Percentiles rank a stretch among this genome's conserved stretches.
Evolutionary conservation across 768 basidiomycete species (phyloP).

Genomic region (Leccinum longicurvipes): DNA sequence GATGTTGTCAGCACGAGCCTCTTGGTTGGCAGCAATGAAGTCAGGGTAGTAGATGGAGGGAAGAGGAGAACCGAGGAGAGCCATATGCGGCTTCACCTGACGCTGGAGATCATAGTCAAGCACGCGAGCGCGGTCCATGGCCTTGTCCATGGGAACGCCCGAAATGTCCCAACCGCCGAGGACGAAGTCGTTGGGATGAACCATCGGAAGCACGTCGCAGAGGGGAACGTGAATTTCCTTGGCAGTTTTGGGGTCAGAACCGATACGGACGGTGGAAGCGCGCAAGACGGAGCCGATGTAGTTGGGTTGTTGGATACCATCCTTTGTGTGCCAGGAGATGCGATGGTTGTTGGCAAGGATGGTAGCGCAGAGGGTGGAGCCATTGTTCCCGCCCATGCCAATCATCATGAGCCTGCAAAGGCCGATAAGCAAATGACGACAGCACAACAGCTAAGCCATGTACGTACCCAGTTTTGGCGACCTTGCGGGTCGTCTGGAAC

Average conservation of each 20-base stretch:
- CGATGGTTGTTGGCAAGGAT: conserved; percentile 95
- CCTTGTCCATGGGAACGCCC: conserved; percentile 75
- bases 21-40: conserved; percentile 98
- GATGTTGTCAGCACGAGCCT: conserved; percentile 91
- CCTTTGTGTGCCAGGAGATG: conserved; percentile 93
- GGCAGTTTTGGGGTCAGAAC: conserved; percentile 71
- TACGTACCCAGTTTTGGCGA: conserved; percentile 88
- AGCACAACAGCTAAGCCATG: neutral
- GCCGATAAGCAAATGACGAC: neutral
- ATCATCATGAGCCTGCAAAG: conserved; percentile 85
- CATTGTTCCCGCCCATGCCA: conserved; percentile 97
- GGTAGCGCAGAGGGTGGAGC: conserved; percentile 89
- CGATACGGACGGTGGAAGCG: conserved; percentile 91
- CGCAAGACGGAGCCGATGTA: conserved; percentile 97
- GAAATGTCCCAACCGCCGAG: conserved; percentile 99
- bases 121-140: conserved; percentile 91
- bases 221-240: conserved; percentile 93
- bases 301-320: conserved; percentile 89
- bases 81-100: conserved; percentile 87
- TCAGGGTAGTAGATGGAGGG: conserved; percentile 97
- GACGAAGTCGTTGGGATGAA: conserved; percentile 96
- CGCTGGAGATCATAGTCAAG: conserved; percentile 96
- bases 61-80: conserved; percentile 73
- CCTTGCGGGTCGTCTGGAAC: conserved; percentile 85
- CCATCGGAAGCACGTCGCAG: conserved; percentile 93